Evolutionary conservation across 345 rosid species (phyloP).

Genomic region (Arabidopsis suecica): DNA sequence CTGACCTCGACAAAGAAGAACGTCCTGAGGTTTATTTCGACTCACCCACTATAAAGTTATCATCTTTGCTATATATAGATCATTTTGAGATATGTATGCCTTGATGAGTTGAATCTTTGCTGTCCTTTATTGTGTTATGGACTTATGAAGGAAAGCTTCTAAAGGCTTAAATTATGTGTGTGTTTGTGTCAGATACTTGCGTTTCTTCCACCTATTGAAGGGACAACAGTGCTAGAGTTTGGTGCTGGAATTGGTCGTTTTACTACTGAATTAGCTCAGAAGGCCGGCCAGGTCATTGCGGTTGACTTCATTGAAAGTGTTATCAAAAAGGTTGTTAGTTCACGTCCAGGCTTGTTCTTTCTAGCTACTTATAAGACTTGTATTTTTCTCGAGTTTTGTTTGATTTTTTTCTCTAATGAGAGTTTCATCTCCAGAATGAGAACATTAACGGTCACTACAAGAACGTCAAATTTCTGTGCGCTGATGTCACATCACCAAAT

Average conservation of each 20-base stretch:
- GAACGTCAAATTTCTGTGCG: slow-evolving; percentile 83
- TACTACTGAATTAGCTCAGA: slow-evolving; percentile 83
- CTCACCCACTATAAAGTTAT: neutral
- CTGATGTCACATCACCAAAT: slow-evolving; percentile 84
- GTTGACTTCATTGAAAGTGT: slow-evolving; percentile 84
- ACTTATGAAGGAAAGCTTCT: neutral
- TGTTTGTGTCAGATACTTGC: slow-evolving; percentile 65
- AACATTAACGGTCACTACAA: slow-evolving; percentile 73
- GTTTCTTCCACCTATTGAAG: slow-evolving; percentile 77
- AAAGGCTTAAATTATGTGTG: slow-evolving; percentile 23
- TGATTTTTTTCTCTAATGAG: slow-evolving; percentile 20
- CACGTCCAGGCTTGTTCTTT: slow-evolving; percentile 25
- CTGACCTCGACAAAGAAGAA: slow-evolving; percentile 92
- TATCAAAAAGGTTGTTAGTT: slow-evolving; percentile 82
- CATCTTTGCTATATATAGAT: neutral
- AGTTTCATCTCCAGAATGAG: slow-evolving; percentile 65
- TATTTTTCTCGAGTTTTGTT: neutral
- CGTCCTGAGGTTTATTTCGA: slow-evolving; percentile 70
- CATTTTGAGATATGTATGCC: neutral
- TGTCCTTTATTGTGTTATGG: neutral
- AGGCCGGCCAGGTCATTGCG: slow-evolving; percentile 76
- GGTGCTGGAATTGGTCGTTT: slow-evolving; percentile 99
- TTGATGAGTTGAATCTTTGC: neutral
- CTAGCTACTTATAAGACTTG: neutral
- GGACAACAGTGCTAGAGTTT: slow-evolving; percentile 77